Base-by-base conservation (phyloP, 768 basidiomycete genomes). In the Clitopilus hobsonii region DNA sequence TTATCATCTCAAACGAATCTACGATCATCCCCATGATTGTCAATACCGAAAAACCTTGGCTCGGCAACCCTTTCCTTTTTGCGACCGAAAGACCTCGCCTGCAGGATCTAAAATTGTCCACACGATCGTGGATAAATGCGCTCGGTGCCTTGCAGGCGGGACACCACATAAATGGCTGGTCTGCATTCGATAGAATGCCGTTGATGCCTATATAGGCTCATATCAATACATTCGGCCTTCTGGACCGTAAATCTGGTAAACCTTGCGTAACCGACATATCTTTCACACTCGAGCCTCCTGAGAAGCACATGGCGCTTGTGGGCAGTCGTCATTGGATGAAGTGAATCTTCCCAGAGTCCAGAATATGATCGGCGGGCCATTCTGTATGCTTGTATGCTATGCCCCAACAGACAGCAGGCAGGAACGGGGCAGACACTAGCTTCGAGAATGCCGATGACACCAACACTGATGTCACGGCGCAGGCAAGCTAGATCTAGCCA, bases 61-160 rank as follows among this genome's bases (percentile, higher is more conserved):
- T 23, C 41, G 41, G 41, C 41, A 45, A 45, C 41, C 41, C 22
- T 45, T 45, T 45, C 41, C 41, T 45, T 45, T 45, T 45, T 18
- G 41, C 41, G 41, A 16, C 41, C 22, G 41, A 45, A 45, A 45
- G 18, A 5, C 14, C 41, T 45, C 41, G 41, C 41, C 11, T 18
- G n/a, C 41, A 45, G 41, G 41, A 32, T 45, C 41, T 45, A 45
- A 45, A 45, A 45, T 45, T 45, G 41, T 45, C 41, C 22, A 18
- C 41, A 45, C 22, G 41, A 45, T 45, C 41, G 41, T 45, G 41
- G 10, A 16, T 45, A 20, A 45, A 45, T 45, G n/a, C 22, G 41
- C 41, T 45, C 41, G 41, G 41, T 45, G 41, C 41, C 41, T 45
- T 45, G 41, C 22, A 8, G n/a, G 41, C 41, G 41, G 41, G 16